phyloP scores from a whole-genome alignment of 805 yeast species.

The Pichia nanzhaoensis region DNA sequence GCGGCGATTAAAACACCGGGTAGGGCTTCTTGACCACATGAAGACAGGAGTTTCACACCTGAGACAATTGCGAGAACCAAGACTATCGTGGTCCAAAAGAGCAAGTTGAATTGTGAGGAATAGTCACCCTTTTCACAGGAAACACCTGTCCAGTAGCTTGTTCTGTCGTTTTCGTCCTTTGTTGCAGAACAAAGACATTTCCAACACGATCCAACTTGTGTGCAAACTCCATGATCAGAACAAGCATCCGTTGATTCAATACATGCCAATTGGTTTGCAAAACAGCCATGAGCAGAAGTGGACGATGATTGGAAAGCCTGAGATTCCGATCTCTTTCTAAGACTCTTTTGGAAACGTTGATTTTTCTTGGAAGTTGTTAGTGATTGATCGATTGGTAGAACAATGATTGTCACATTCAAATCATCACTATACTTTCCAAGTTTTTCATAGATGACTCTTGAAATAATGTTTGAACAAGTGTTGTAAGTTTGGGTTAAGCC shows the following conservation, averaged over 20 bases:
- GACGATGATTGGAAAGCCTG: slow-evolving; percentile 1
- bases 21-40: slow-evolving; percentile 53
- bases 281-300: slow-evolving; percentile 27
- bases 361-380: slow-evolving; percentile 13
- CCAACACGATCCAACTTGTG: slow-evolving; percentile 39
- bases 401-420: slow-evolving; percentile 29
- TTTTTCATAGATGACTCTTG: slow-evolving; percentile 18
- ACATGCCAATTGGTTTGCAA: slow-evolving; percentile 41
- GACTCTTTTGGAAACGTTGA: slow-evolving; percentile 8
- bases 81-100: slow-evolving; percentile 59
- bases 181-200: slow-evolving; percentile 45
- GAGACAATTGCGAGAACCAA: slow-evolving; percentile 38
- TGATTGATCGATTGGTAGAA: slow-evolving; percentile 27
- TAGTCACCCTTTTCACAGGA: slow-evolving; percentile 66
- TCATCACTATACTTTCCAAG: slow-evolving; percentile 9
- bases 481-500: slow-evolving; percentile 39
- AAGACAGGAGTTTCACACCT: slow-evolving; percentile 47
- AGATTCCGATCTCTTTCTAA: not conserved
- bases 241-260: slow-evolving; percentile 41
- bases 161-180: slow-evolving; percentile 34
- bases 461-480: slow-evolving; percentile 33
- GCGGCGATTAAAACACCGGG: slow-evolving; percentile 67
- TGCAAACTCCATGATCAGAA: slow-evolving; percentile 48
- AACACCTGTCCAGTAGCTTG: slow-evolving; percentile 49
- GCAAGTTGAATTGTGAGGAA: slow-evolving; percentile 56